phyloP scores from a whole-genome alignment of 495 filamentous ascomycete genomes.

The Penicillium goetzii region DNA sequence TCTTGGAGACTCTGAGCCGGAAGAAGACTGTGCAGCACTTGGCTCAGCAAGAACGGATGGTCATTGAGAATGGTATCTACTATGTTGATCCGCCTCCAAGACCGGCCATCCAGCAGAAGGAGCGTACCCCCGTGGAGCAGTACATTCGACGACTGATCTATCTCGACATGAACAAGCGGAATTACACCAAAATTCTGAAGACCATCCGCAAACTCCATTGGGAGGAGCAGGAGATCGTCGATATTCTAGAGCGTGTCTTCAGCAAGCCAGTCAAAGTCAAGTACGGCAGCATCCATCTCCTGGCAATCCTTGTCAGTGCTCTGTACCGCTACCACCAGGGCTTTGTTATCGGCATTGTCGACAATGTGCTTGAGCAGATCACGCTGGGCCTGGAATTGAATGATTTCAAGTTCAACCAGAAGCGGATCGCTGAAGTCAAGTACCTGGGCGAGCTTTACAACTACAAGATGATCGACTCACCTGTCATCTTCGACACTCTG shows the following conservation, averaged over 20 bases:
- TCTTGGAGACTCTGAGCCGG: conserved; percentile 90
- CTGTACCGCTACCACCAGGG: conserved; percentile 89
- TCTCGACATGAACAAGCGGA: conserved; percentile 88
- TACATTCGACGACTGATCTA: conserved; percentile 93
- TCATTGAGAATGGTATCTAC: conserved; percentile 98
- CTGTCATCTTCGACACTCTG: conserved; percentile 91
- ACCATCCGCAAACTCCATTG: conserved; percentile 95
- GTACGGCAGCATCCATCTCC: conserved; percentile 93
- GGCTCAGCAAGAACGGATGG: conserved; percentile 94
- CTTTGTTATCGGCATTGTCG: conserved; percentile 85
- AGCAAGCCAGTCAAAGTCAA: conserved; percentile 96
- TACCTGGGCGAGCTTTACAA: conserved; percentile 98
- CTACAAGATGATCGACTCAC: conserved; percentile 95
- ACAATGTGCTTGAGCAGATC: conserved; percentile 87
- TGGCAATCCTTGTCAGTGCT: conserved; percentile 87
- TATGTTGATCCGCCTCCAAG: conserved; percentile 95
- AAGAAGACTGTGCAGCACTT: conserved; percentile 96
- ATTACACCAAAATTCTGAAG: conserved; percentile 89
- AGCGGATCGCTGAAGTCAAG: conserved; percentile 92
- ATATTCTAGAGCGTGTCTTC: conserved; percentile 86
- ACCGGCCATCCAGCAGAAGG: conserved; percentile 93
- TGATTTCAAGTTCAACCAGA: conserved; percentile 97
- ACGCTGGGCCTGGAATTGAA: conserved; percentile 89
- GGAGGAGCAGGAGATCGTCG: conserved; percentile 88
- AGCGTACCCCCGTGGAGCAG: conserved; percentile 88